These are phyloP conservation scores for Suillus discolor DNA, from an alignment of 768 basidiomycete genomes.

Conservation along the genomic window DNA sequence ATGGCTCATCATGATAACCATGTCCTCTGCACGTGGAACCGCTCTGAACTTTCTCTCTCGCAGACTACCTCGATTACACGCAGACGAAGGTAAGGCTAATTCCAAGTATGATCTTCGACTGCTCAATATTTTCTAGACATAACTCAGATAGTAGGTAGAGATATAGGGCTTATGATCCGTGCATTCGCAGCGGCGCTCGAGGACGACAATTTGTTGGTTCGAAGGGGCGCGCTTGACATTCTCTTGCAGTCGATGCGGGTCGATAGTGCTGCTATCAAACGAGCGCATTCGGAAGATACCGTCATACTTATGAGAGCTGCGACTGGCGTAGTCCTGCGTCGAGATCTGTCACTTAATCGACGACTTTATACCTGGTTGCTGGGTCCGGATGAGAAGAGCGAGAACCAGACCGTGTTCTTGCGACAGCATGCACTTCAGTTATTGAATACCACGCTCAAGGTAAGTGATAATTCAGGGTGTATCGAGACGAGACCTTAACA, in stretches of 20 bases:
- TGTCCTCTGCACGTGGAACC: constrained; percentile 81
- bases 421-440: constrained; percentile 71
- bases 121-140: constrained; percentile 48
- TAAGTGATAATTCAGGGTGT: constrained; percentile 27
- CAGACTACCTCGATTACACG: constrained; percentile 69
- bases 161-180: constrained; percentile 92
- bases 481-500: constrained; percentile 1
- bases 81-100: constrained; percentile 62
- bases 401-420: constrained; percentile 75
- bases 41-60: constrained; percentile 87
- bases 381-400: constrained; percentile 76
- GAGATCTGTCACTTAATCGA: constrained; percentile 91
- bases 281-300: constrained; percentile 72
- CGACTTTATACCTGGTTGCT: constrained; percentile 93
- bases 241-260: constrained; percentile 75
- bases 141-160: constrained; percentile 72
- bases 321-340: constrained; percentile 84
- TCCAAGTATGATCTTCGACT: background rate
- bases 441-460: constrained; percentile 70
- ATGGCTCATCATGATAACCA: constrained; percentile 92
- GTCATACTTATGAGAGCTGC: constrained; percentile 86
- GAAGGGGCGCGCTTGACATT: constrained; percentile 83
- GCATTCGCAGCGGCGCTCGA: constrained; percentile 91
- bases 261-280: constrained; percentile 70
- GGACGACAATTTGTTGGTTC: constrained; percentile 90